These are phyloP conservation scores for Cystobasidium tubakii DNA, from an alignment of 768 basidiomycete species.

Conservation along the genomic window DNA sequence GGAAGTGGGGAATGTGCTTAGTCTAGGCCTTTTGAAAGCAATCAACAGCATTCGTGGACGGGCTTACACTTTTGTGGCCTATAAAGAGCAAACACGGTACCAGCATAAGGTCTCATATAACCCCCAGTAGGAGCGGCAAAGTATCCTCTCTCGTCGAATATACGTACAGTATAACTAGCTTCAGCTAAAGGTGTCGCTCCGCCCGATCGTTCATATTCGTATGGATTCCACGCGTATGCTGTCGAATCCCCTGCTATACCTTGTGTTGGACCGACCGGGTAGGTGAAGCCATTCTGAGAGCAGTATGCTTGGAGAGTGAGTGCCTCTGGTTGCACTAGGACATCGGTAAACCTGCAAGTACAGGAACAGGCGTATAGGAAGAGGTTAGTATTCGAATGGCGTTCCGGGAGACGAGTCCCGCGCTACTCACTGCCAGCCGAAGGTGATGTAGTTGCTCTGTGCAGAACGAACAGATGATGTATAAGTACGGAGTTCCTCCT, in stretches of 20 bases:
- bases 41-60: no score
- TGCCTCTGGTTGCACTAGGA: slow-evolving; percentile 59
- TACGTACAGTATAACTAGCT: slow-evolving; percentile 68
- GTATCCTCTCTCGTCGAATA: slow-evolving; percentile 75
- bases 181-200: slow-evolving; percentile 66
- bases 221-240: slow-evolving; percentile 67
- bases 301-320: slow-evolving; percentile 77
- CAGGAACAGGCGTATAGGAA: not conserved
- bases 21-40: no score
- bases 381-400: slow-evolving; percentile 1
- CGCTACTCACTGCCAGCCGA: slow-evolving; percentile 67
- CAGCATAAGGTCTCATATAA: slow-evolving; percentile 63
- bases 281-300: slow-evolving; percentile 76
- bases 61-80: slow-evolving; percentile 56
- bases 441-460: slow-evolving; percentile 64
- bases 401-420: not conserved
- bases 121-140: slow-evolving; percentile 60
- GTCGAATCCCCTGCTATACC: slow-evolving; percentile 67
- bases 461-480: slow-evolving; percentile 51
- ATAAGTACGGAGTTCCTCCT: not conserved
- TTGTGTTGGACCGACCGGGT: slow-evolving; percentile 72
- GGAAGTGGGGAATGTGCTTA: not conserved
- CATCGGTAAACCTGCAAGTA: slow-evolving; percentile 9
- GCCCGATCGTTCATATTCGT: slow-evolving; percentile 62
- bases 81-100: slow-evolving; percentile 78